Evolutionary conservation across 306 rosid genomes (phyloP), one percentile per base, ranked within the genome.

Genomic region (Fagus crenata): DNA sequence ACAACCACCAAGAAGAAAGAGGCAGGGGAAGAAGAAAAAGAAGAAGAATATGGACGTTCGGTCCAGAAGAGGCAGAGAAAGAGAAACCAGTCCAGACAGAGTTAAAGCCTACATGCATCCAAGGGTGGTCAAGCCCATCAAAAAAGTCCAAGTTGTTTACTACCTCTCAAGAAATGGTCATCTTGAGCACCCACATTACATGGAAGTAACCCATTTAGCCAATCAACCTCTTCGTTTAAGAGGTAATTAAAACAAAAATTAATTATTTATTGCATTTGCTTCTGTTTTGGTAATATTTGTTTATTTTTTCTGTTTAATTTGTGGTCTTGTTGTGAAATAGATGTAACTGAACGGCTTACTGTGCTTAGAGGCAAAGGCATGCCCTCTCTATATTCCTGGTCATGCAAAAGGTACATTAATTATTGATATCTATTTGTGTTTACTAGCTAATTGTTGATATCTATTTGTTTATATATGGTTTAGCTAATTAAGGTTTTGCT

Each of bases 321-420:
- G 18, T 2, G 22, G n/a, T 39, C 73, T 5, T 39, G 18, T 3
- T 32, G 36, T 54, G 28, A 22, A 53, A 17, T 77, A 92, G 96
- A 92, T 87, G 96, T 90, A 0, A 80, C 89, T 73, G 94, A 92
- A 59, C 86, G 98, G 31, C 89, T 94, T 7, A 82, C 89, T 15
- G 82, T 84, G 2, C 90, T 94, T 0, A 83, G 98, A 77, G 98
- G 97, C 28, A 92, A 83, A 74, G 95, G 90, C 81, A 92, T 94
- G 96, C 97, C 96, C 2, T 74, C 87, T 5, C 89, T 89, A 9
- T 94, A 90, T 76, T 90, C 97, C 63, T 94, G 98, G 98, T 94
- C 98, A 31, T 90, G 97, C 77, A 94, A 92, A 83, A 87, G 96
- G 98, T 91, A 22, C 3, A 17, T 3, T 35, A 14, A 33, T 14